phyloP scores from a whole-genome alignment of 2,329 filamentous ascomycete genomes.

The Pseudophaeomoniella oleicola region DNA sequence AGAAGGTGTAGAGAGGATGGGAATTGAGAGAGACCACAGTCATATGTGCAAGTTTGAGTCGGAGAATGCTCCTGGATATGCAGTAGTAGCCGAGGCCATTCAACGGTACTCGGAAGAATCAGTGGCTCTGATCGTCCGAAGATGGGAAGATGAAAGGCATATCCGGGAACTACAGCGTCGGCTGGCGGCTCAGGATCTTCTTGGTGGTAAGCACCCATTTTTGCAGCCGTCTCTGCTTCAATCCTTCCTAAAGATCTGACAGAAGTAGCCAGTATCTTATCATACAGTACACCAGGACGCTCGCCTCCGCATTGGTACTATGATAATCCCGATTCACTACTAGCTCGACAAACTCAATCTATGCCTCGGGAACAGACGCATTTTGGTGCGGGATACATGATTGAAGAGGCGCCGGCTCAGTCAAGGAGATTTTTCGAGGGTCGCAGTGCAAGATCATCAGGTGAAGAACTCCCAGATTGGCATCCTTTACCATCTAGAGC shows the following conservation, averaged over 20 bases:
- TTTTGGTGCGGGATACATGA: no score
- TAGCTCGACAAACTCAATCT: no score
- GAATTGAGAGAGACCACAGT: constrained; percentile 59
- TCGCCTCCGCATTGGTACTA: no score
- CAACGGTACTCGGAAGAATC: constrained; percentile 29
- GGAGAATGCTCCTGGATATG: constrained; percentile 51
- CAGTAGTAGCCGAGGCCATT: constrained; percentile 33
- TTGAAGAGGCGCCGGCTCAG: no score
- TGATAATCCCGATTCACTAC: no score
- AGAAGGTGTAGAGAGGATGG: constrained; percentile 56
- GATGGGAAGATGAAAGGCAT: constrained; percentile 46
- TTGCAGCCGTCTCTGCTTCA: no score
- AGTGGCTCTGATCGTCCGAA: constrained; percentile 35
- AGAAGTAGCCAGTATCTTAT: no score
- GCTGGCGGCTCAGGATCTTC: constrained; percentile 22
- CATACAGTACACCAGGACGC: no score
- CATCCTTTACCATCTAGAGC: constrained; percentile 12
- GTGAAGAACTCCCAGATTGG: constrained; percentile 13
- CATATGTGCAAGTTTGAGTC: constrained; percentile 59
- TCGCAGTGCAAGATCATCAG: constrained; percentile 2
- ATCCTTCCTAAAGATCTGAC: no score
- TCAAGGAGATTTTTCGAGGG: constrained; percentile 13
- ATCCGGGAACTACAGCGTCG: constrained; percentile 20
- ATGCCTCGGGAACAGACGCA: no score
- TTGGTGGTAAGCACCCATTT: constrained; percentile 15